Evolutionary conservation across 2,329 filamentous ascomycete genomes (phyloP).

Genomic region (Phyllosticta capitalensis): DNA sequence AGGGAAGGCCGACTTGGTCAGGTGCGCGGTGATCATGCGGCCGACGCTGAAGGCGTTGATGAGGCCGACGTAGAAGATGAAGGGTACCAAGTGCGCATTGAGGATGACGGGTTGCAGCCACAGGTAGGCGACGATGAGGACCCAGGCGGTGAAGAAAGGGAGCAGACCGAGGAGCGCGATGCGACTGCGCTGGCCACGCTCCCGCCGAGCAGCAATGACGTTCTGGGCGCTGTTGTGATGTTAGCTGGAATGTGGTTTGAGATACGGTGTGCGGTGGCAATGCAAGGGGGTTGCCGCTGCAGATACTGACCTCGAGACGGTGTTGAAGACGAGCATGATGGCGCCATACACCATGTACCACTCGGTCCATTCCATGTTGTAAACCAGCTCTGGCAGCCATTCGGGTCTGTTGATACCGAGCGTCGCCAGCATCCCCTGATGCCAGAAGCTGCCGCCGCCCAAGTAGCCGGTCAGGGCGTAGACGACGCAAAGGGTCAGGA

Average conservation of each 20-base stretch:
- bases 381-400: slow-evolving; percentile 61
- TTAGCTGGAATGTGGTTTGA: background rate
- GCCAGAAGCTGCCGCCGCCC: slow-evolving; percentile 89
- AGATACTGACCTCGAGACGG: slow-evolving; percentile 50
- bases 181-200: slow-evolving; percentile 61
- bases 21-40: slow-evolving; percentile 89
- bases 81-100: slow-evolving; percentile 75
- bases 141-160: slow-evolving; percentile 74
- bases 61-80: slow-evolving; percentile 77
- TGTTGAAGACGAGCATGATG: slow-evolving; percentile 76
- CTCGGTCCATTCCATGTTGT: slow-evolving; percentile 76
- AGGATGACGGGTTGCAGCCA: slow-evolving; percentile 78
- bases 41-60: slow-evolving; percentile 93
- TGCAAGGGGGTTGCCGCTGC: background rate
- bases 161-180: slow-evolving; percentile 72
- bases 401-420: slow-evolving; percentile 56
- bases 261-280: background rate
- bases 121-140: slow-evolving; percentile 66
- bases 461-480: slow-evolving; percentile 76
- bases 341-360: slow-evolving; percentile 87
- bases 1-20: slow-evolving; percentile 80
- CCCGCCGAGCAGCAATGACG: slow-evolving; percentile 71
- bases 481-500: slow-evolving; percentile 71
- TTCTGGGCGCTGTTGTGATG: slow-evolving; percentile 53
- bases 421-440: slow-evolving; percentile 65